A percentile compares a stretch with the other conserved stretches of the same genome.
These are phyloP conservation scores for Hypoxylon intermedium DNA, from an alignment of 495 filamentous ascomycete genomes.

Conservation along the genomic window DNA sequence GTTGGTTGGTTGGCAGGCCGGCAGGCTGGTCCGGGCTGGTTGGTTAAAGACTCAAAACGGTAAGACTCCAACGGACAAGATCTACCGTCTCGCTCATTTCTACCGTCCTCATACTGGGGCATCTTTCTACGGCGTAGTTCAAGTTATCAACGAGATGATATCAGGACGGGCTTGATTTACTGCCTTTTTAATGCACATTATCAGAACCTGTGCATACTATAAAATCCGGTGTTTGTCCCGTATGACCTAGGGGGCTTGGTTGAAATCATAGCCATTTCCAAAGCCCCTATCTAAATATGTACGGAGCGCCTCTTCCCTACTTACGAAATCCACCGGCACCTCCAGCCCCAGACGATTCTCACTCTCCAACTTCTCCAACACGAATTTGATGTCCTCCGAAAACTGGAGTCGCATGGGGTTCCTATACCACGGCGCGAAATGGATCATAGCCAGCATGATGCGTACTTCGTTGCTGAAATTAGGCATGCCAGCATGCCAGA, in stretches of 20 bases:
- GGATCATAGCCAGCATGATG: constrained; percentile 66
- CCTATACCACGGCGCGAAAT: constrained; percentile 57
- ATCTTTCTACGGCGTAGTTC: no score
- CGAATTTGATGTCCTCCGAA: constrained; percentile 49
- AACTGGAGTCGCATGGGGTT: constrained; percentile 61
- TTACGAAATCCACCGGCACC: constrained; percentile 53
- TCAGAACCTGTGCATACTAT: no score
- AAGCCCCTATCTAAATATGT: constrained; percentile 55
- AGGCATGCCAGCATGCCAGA: constrained; percentile 69
- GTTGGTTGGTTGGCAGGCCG: no score
- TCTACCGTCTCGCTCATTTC: no score
- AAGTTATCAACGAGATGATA: no score
- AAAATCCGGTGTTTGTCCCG: no score
- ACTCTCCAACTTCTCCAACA: constrained; percentile 43
- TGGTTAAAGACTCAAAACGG: no score
- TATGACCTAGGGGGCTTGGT: constrained; percentile 38
- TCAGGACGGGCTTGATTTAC: no score
- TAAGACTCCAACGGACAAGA: no score
- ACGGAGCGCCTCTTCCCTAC: constrained; percentile 41
- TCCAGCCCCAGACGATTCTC: constrained; percentile 45
- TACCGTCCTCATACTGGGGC: no score
- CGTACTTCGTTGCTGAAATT: constrained; percentile 57
- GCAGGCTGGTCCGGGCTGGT: no score
- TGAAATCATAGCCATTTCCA: constrained; percentile 60
- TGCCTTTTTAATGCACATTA: no score